phyloP scores from a whole-genome alignment of 2,329 filamentous ascomycete species.

The Cucurbitaria berberidis region DNA sequence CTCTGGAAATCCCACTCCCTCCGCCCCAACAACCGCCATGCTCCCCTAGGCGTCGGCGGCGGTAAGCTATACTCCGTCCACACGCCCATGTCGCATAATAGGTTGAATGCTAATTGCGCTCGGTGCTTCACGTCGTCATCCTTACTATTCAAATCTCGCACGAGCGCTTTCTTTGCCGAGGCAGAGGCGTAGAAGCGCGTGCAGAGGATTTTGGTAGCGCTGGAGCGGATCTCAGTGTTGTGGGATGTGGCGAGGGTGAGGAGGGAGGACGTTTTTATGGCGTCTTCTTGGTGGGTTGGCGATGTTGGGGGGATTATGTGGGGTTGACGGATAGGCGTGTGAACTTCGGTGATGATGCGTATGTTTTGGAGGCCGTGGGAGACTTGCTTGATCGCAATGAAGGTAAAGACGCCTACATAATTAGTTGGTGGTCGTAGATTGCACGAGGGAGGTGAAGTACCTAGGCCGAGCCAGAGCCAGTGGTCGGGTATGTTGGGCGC shows the following conservation, averaged over 20 bases:
- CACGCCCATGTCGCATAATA: conserved; percentile 35
- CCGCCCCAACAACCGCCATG: conserved; percentile 11
- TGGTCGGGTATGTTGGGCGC: conserved; percentile 50
- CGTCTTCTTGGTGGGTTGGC: conserved; percentile 68
- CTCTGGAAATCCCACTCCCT: conserved; percentile 52
- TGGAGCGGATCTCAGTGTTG: conserved; percentile 53
- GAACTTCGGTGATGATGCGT: conserved; percentile 70
- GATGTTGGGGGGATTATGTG: conserved; percentile 57
- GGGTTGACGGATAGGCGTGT: conserved; percentile 65
- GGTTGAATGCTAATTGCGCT: conserved; percentile 33
- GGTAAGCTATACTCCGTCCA: conserved; percentile 14
- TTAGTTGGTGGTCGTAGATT: conserved; percentile 45
- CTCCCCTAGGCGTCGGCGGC: conserved; percentile 3
- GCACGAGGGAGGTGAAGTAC: conserved; percentile 50
- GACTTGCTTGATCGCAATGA: conserved; percentile 64
- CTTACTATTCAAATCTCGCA: conserved; percentile 33
- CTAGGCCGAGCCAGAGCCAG: conserved; percentile 56
- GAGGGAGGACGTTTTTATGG: conserved; percentile 51
- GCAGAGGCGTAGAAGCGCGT: conserved; percentile 39
- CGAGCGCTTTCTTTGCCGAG: conserved; percentile 22
- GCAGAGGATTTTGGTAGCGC: conserved; percentile 48
- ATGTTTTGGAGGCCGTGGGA: conserved; percentile 64
- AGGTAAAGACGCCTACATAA: conserved; percentile 59
- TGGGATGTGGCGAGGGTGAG: conserved; percentile 48
- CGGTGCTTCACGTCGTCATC: conserved; percentile 23